Conservation (phyloP, 805 yeast species). For the Teunomyces aglyptinius region DNA sequence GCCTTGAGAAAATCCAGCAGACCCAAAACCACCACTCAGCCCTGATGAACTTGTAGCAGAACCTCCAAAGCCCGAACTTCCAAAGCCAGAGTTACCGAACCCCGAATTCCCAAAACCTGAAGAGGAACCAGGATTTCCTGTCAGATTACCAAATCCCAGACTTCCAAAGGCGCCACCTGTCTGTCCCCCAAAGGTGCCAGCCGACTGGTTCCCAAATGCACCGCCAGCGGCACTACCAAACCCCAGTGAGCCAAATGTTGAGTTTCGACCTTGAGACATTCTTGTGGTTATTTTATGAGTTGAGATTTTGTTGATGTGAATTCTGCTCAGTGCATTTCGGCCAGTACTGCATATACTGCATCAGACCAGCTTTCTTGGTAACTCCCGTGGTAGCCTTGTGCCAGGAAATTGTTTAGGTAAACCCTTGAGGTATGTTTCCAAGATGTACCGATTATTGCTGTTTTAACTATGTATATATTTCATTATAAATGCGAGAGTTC, state of each 20-base stretch:
- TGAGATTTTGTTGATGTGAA: not conserved
- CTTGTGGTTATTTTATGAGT: not conserved
- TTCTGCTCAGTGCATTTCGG: not conserved
- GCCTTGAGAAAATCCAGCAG: not conserved
- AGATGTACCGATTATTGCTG: too few species aligned
- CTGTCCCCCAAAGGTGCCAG: constrained; percentile 1
- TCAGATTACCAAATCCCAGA: constrained; percentile 8
- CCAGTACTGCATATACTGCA: not conserved
- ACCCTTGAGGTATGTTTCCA: too few species aligned
- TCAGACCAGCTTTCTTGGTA: too few species aligned
- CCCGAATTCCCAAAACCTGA: constrained; percentile 14
- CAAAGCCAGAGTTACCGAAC: constrained; percentile 20
- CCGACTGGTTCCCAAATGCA: constrained; percentile 11
- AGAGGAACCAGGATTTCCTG: not conserved
- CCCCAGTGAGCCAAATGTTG: constrained; percentile 14
- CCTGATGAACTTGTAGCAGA: constrained; percentile 6
- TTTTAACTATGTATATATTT: too few species aligned
- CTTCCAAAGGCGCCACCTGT: constrained; percentile 13
- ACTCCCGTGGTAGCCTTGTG: too few species aligned
- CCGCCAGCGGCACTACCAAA: constrained; percentile 6
- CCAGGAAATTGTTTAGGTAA: too few species aligned
- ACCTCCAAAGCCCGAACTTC: constrained; percentile 9
- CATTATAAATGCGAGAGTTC: too few species aligned
- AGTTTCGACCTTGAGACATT: constrained; percentile 4
- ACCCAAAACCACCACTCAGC: not conserved